These are phyloP conservation scores for Atkinsonella hypoxylon DNA, from an alignment of 2,329 filamentous ascomycete genomes.

Conservation along the genomic window DNA sequence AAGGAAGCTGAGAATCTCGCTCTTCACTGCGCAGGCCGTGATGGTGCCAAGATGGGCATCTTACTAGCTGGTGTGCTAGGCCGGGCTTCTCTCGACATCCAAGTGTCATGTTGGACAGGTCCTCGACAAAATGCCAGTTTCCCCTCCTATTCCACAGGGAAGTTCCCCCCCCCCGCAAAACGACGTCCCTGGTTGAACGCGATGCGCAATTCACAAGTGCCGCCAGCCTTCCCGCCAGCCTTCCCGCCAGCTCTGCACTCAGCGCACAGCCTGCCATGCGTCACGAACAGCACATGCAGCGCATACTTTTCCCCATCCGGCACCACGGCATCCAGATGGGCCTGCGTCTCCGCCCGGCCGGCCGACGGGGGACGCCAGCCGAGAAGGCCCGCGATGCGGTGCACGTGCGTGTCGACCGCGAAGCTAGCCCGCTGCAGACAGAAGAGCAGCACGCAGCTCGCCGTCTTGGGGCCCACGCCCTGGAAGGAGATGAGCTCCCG, in stretches of 20 bases:
- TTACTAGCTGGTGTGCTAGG: no score
- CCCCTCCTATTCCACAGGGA: neutral
- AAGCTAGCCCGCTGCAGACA: slow-evolving; percentile 35
- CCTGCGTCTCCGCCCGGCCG: slow-evolving; percentile 33
- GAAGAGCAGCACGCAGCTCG: slow-evolving; percentile 39
- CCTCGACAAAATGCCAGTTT: no score
- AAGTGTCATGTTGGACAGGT: no score
- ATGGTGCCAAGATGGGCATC: no score
- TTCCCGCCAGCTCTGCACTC: slow-evolving; percentile 34
- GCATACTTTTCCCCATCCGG: slow-evolving; percentile 38
- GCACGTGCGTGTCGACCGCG: slow-evolving; percentile 42
- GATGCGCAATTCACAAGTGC: slow-evolving; percentile 28
- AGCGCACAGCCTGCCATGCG: slow-evolving; percentile 31
- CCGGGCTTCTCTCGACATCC: no score
- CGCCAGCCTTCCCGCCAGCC: slow-evolving; percentile 21
- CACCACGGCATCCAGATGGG: slow-evolving; percentile 35
- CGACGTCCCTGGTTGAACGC: slow-evolving; percentile 23
- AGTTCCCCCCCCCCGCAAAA: slow-evolving; percentile 10
- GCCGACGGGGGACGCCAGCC: slow-evolving; percentile 34
- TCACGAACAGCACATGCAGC: slow-evolving; percentile 36
- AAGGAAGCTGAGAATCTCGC: no score
- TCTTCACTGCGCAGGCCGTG: no score
- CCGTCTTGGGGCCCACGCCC: slow-evolving; percentile 43
- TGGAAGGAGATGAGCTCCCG: slow-evolving; percentile 35
- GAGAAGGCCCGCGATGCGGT: slow-evolving; percentile 34